phyloP scores from a whole-genome alignment of 257 asterid species.

The Vinca minor region DNA sequence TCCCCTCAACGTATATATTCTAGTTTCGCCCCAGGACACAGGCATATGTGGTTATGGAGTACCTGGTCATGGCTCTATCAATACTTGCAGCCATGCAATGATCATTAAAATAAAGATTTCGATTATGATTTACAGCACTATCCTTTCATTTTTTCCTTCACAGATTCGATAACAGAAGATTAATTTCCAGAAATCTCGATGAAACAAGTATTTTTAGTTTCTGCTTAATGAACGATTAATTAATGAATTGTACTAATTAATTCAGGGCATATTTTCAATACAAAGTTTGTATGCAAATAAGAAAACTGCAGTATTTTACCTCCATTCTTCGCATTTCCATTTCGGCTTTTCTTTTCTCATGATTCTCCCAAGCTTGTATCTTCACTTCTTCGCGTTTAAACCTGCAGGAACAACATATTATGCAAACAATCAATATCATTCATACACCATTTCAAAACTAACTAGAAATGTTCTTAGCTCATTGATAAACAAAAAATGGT shows the following conservation, averaged over 20 bases:
- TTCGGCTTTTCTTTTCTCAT: constrained; percentile 77
- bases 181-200: background rate
- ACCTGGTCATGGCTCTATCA: too few relatives aligned
- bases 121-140: too few relatives aligned
- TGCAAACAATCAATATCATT: background rate
- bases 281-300: background rate
- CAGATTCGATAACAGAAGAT: background rate
- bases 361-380: constrained; percentile 96
- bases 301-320: constrained; percentile 32
- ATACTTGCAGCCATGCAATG: background rate
- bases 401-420: constrained; percentile 26
- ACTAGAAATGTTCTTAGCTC: background rate
- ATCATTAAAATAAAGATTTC: background rate
- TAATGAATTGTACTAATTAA: too few relatives aligned
- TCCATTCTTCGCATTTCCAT: constrained; percentile 73
- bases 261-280: background rate
- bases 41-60: too few relatives aligned
- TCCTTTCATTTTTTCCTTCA: too few relatives aligned
- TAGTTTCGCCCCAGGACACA: too few relatives aligned
- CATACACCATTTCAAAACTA: background rate
- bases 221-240: too few relatives aligned
- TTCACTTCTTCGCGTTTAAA: constrained; percentile 83
- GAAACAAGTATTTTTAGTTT: too few relatives aligned
- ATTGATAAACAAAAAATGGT: background rate
- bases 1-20: too few relatives aligned